A percentile compares a stretch with the other conserved stretches of the same genome.
Evolutionary conservation across 2,329 filamentous ascomycete genomes (phyloP).

Genomic region (Hypomyces perniciosus): DNA sequence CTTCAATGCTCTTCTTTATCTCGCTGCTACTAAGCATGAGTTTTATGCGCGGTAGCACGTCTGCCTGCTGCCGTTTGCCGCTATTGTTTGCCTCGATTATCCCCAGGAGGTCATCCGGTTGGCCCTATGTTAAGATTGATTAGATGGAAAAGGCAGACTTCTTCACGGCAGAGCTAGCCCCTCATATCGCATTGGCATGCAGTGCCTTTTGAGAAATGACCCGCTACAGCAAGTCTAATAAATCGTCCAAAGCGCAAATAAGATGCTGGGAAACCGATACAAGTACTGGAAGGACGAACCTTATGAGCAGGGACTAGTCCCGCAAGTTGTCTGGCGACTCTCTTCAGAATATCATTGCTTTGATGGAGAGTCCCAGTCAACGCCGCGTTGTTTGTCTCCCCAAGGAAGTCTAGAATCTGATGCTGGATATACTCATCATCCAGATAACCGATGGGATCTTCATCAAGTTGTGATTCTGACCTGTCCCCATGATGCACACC

Average conservation of each 20-base stretch:
- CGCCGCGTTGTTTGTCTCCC: conserved; percentile 2
- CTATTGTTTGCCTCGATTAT: conserved; percentile 7
- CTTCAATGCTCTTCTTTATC: conserved; percentile 5
- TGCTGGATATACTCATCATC: not conserved
- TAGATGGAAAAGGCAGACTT: not conserved
- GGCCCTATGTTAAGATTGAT: not conserved
- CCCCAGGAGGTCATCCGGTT: conserved; percentile 1
- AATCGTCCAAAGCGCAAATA: too few species aligned
- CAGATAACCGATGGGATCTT: conserved; percentile 3
- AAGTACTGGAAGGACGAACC: not conserved
- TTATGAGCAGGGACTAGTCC: conserved; percentile 6
- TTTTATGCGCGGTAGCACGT: conserved; percentile 1
- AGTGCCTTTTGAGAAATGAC: too few species aligned
- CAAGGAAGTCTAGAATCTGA: conserved; percentile 1
- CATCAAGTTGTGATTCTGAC: not conserved
- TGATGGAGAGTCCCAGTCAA: conserved; percentile 3
- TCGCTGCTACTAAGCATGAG: conserved; percentile 5
- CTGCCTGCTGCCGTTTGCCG: not conserved
- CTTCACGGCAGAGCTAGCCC: not conserved
- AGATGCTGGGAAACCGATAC: too few species aligned
- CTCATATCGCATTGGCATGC: too few species aligned
- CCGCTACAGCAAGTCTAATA: too few species aligned
- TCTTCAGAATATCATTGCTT: not conserved
- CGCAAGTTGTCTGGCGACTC: conserved; percentile 1
- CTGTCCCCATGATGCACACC: not conserved